Percentiles rank a stretch among this genome's conserved stretches.
These are phyloP conservation scores for Diaporthe sp. DNA, from an alignment of 2,329 filamentous ascomycete species.

Conservation along the genomic window DNA sequence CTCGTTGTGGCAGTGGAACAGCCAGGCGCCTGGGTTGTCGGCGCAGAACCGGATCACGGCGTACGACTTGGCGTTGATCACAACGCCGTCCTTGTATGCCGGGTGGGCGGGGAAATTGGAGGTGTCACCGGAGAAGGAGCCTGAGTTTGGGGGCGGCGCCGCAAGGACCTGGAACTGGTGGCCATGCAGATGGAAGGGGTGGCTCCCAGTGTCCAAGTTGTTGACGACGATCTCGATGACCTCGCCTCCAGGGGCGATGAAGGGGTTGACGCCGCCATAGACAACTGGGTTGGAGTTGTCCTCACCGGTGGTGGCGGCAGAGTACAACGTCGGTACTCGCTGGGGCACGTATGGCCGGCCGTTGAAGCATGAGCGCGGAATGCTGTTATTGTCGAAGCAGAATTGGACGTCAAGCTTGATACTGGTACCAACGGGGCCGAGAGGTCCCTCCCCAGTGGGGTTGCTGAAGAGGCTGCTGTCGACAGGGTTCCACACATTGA, in stretches of 20 bases:
- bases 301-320: conserved; percentile 70
- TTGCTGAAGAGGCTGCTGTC: conserved; percentile 75
- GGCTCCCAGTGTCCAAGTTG: conserved; percentile 60
- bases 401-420: conserved; percentile 70
- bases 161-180: conserved; percentile 69
- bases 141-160: conserved; percentile 52
- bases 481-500: conserved; percentile 62
- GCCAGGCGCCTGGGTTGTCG: conserved; percentile 67
- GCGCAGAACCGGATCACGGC: conserved; percentile 65
- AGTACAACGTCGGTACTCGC: conserved; percentile 79
- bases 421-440: conserved; percentile 66
- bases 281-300: conserved; percentile 57
- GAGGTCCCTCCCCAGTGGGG: conserved; percentile 63
- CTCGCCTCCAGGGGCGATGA: conserved; percentile 54
- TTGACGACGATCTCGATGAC: conserved; percentile 64
- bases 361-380: conserved; percentile 75
- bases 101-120: conserved; percentile 48
- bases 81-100: conserved; percentile 54
- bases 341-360: conserved; percentile 76
- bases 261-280: conserved; percentile 60
- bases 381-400: conserved; percentile 72
- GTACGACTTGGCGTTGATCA: conserved; percentile 58
- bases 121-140: conserved; percentile 53
- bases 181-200: conserved; percentile 69
- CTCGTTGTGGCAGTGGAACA: conserved; percentile 72